Conservation (phyloP, 1,284 basidiomycete genomes). For the Sanguinoderma infundibulare region DNA sequence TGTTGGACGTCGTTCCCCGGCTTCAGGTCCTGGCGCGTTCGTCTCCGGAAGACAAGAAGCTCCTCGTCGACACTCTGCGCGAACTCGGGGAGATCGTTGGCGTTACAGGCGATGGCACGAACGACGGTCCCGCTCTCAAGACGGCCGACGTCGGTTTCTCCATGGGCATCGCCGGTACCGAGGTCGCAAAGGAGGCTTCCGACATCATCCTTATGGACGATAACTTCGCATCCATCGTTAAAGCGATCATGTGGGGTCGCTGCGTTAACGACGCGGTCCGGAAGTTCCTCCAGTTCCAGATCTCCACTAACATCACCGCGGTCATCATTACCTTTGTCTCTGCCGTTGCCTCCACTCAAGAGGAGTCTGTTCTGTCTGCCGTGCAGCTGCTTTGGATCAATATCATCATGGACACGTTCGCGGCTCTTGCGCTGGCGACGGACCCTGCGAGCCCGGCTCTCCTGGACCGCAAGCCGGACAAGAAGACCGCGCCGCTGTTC, state of each 20-base stretch:
- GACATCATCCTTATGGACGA: conserved; percentile 99
- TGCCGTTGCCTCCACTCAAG: conserved; percentile 79
- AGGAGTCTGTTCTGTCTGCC: conserved; percentile 88
- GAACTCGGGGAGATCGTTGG: conserved; percentile 91
- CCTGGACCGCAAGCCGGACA: conserved; percentile 91
- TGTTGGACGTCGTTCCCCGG: conserved; percentile 68
- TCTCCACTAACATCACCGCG: conserved; percentile 95
- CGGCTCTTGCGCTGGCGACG: conserved; percentile 95
- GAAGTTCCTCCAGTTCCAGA: conserved; percentile 98
- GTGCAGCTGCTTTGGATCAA: conserved; percentile 98
- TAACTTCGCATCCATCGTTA: conserved; percentile 95
- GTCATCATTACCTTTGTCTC: conserved; percentile 94
- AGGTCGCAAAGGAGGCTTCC: conserved; percentile 98
- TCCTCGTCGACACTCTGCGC: conserved; percentile 90
- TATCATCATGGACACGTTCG: conserved; percentile 98
- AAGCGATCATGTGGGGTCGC: conserved; percentile 98
- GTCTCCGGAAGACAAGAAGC: conserved; percentile 95
- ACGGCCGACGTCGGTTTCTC: conserved; percentile 94
- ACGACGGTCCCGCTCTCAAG: conserved; percentile 97
- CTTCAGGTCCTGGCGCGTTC: conserved; percentile 91
- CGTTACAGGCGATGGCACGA: conserved; percentile 98
- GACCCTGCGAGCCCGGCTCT: conserved; percentile 87
- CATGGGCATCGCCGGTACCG: conserved; percentile 99
- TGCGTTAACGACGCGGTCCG: conserved; percentile 97
- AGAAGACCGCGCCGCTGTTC: conserved; percentile 88